Conservation (phyloP, 805 yeast species). For the Schwanniomyces yamadae region DNA sequence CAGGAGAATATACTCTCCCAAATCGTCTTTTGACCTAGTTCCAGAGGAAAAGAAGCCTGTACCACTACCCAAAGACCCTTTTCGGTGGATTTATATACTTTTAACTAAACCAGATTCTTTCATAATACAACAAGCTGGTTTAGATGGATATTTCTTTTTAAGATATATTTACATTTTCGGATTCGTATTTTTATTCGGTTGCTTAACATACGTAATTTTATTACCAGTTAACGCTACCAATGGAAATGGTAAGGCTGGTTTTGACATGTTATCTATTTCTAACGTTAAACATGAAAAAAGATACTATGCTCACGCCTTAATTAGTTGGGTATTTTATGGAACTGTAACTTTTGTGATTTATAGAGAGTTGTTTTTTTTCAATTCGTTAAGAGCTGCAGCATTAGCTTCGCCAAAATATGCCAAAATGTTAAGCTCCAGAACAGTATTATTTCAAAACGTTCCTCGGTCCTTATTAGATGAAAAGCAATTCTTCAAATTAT, state of each 20-base stretch:
- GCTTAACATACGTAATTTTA: constrained; percentile 62
- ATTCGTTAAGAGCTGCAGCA: constrained; percentile 73
- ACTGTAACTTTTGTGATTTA: constrained; percentile 68
- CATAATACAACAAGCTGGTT: constrained; percentile 80
- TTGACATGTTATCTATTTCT: constrained; percentile 75
- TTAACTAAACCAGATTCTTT: constrained; percentile 68
- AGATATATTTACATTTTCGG: constrained; percentile 68
- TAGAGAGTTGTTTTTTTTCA: constrained; percentile 77
- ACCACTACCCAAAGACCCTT: constrained; percentile 66
- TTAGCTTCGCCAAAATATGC: constrained; percentile 82
- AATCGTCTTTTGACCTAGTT: constrained; percentile 60
- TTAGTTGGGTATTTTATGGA: constrained; percentile 80
- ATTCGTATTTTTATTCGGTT: constrained; percentile 42
- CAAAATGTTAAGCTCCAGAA: constrained; percentile 68
- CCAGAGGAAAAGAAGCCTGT: constrained; percentile 65
- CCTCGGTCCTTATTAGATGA: constrained; percentile 74
- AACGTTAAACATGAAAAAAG: constrained; percentile 61
- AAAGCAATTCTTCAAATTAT: constrained; percentile 67
- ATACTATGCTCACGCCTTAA: constrained; percentile 82
- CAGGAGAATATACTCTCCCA: constrained; percentile 81
- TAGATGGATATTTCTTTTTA: constrained; percentile 91
- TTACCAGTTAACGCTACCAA: constrained; percentile 81
- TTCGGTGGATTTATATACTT: constrained; percentile 68
- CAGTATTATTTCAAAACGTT: constrained; percentile 80
- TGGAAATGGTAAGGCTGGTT: constrained; percentile 61